Base-by-base conservation (phyloP, 2,329 filamentous ascomycete genomes). In the Phyllosticta citrichinensis region DNA sequence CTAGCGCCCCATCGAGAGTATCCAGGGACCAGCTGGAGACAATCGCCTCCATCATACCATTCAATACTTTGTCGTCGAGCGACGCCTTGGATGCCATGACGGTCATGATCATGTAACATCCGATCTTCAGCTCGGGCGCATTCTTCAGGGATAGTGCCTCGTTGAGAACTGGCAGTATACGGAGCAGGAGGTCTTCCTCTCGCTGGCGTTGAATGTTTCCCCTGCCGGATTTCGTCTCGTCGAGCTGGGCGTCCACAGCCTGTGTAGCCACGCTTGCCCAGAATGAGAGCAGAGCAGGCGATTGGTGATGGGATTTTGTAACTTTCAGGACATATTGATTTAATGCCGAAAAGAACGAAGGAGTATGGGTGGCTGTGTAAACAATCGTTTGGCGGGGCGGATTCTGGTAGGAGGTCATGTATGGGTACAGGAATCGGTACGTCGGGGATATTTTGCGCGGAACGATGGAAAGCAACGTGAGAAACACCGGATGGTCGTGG, bases 181-280 rank as follows among this genome's bases (percentile, higher is more conserved):
- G 85, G 22, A 95, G 77, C 14, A 97, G 77, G 14, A 89, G 73
- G 67, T 88, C 85, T 70, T 96, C 89, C 66, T 92, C 87, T 67
- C 91, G 89, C 68, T 94, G 87, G 66, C 83, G 82, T 73, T 96
- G 88, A 4, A 95, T 81, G 63, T 85, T 84, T 65, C 82, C 82
- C 65, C 91, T 82, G 58, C 92, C 92, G 1, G 91, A 92, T 65
- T 84, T 85, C 63, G 86, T 82, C 60, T 82, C 83, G 68, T 96
- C 90, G 62, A 97, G 76, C 79, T 94, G 91, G 30, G 86, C 87
- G 64, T 89, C 88, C 62, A 95, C 81, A 11, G 92, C 86, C 74
- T 99, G 92, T 0, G 91, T 90, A 72, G 89, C 87, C 57, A 97
- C 80, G 54, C 91, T 88, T 4, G 88, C 91, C 93, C 94, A 99